phyloP scores from a whole-genome alignment of 768 basidiomycete genomes.

The Rhodotorula graminis region DNA sequence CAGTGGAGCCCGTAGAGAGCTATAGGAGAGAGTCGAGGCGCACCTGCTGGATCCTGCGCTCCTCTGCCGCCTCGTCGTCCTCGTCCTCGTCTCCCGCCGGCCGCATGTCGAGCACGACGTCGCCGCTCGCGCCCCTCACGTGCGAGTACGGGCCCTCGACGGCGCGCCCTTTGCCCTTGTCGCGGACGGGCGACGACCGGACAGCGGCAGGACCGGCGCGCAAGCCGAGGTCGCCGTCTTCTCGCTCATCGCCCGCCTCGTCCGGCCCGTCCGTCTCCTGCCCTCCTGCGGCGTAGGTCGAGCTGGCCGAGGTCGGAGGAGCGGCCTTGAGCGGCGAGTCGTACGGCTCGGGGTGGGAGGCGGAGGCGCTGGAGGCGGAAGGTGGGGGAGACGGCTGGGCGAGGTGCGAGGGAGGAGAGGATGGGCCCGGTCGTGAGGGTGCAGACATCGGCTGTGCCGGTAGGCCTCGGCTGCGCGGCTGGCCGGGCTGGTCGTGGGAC shows the following conservation, averaged over 20 bases:
- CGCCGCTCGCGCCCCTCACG: slow-evolving; percentile 67
- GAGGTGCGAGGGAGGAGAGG: not conserved
- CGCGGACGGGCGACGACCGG: not conserved
- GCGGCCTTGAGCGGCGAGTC: not conserved
- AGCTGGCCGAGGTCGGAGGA: not conserved
- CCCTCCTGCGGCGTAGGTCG: not conserved
- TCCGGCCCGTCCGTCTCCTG: not conserved
- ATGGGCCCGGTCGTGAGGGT: not conserved
- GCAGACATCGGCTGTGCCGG: too few species aligned
- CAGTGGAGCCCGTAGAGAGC: not conserved
- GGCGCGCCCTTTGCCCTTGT: not conserved
- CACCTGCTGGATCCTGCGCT: not conserved
- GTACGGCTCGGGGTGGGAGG: not conserved
- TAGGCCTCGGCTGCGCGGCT: too few species aligned
- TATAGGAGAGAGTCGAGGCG: not conserved
- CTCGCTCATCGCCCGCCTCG: not conserved
- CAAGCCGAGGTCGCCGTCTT: slow-evolving; percentile 1
- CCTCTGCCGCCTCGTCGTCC: slow-evolving; percentile 53
- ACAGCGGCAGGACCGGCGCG: too few species aligned
- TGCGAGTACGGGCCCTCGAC: not conserved
- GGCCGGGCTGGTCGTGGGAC: too few species aligned
- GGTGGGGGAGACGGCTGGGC: not conserved
- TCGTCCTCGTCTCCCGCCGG: slow-evolving; percentile 76
- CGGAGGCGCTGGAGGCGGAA: not conserved
- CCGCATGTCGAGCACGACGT: slow-evolving; percentile 78